Evolutionary conservation across 2,329 filamentous ascomycete genomes (phyloP).

Genomic region (Trichophaea hybrida): DNA sequence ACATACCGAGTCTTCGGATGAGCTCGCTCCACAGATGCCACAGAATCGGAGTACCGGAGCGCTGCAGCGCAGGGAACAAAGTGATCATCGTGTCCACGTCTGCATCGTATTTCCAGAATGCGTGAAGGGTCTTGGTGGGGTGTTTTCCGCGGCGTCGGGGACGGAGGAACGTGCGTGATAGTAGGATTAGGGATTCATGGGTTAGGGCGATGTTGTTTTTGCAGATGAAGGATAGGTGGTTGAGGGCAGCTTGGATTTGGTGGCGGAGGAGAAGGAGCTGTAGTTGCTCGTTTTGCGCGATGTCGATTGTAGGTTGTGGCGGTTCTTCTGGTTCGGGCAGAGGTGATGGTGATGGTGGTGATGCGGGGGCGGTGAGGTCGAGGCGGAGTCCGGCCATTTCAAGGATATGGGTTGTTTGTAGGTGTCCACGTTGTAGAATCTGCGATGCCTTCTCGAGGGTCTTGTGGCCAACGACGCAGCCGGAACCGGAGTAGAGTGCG

Average conservation of each 20-base stretch:
- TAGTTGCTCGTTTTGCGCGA: conserved; percentile 3
- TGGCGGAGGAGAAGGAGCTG: conserved; percentile 18
- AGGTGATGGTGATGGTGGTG: neutral
- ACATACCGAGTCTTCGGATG: conserved; percentile 24
- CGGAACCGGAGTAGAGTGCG: neutral
- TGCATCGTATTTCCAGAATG: neutral
- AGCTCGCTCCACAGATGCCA: conserved; percentile 22
- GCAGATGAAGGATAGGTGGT: conserved; percentile 17
- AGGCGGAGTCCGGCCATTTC: neutral
- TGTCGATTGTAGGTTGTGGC: conserved; percentile 3
- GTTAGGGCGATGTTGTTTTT: conserved; percentile 6
- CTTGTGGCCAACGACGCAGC: neutral
- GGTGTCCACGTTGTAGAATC: neutral
- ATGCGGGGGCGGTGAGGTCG: neutral
- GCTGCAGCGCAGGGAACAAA: conserved; percentile 20
- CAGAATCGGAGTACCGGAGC: conserved; percentile 6
- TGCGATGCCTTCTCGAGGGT: neutral
- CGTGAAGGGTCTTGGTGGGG: conserved; percentile 19
- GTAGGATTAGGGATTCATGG: conserved; percentile 17
- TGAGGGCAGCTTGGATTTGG: conserved; percentile 19
- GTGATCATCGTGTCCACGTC: conserved; percentile 20
- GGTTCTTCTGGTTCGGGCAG: neutral
- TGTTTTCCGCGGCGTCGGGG: conserved; percentile 17
- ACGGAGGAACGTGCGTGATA: conserved; percentile 19
- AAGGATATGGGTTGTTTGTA: neutral